These are phyloP conservation scores for Colletotrichum coccodes DNA, from an alignment of 2,329 filamentous ascomycete species.

Conservation along the genomic window DNA sequence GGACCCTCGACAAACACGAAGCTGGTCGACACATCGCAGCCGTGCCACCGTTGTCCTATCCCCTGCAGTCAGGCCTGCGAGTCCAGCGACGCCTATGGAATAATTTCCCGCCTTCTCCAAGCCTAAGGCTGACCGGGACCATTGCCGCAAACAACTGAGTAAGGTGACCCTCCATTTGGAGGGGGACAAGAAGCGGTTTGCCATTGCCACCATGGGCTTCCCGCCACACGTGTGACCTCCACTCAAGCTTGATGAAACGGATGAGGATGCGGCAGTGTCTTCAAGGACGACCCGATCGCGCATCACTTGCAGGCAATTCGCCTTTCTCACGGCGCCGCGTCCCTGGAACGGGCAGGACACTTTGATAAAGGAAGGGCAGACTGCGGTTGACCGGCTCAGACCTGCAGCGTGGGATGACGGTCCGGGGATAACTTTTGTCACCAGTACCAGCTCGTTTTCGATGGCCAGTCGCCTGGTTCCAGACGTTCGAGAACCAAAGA, in stretches of 20 bases:
- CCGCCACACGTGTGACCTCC: conserved; percentile 15
- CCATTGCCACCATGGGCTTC: conserved; percentile 5
- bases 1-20: conserved; percentile 8
- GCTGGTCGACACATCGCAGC: conserved; percentile 9
- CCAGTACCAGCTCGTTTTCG: conserved; percentile 7
- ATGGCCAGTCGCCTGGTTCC: conserved; percentile 2
- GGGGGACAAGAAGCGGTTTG: conserved; percentile 12
- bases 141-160: neutral
- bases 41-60: conserved; percentile 2
- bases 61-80: neutral
- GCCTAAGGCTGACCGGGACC: conserved; percentile 29
- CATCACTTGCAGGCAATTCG: neutral
- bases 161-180: neutral
- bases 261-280: neutral
- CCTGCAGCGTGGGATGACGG: conserved; percentile 18
- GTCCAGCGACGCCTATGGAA: neutral
- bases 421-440: neutral
- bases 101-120: conserved; percentile 15
- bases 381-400: neutral
- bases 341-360: neutral
- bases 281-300: neutral
- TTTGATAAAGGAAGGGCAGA: neutral
- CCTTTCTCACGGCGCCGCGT: neutral
- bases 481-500: neutral
- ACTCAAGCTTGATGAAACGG: conserved; percentile 21